phyloP scores from a whole-genome alignment of 1,139 yeast genomes.

The Yamadazyma jaroonii region DNA sequence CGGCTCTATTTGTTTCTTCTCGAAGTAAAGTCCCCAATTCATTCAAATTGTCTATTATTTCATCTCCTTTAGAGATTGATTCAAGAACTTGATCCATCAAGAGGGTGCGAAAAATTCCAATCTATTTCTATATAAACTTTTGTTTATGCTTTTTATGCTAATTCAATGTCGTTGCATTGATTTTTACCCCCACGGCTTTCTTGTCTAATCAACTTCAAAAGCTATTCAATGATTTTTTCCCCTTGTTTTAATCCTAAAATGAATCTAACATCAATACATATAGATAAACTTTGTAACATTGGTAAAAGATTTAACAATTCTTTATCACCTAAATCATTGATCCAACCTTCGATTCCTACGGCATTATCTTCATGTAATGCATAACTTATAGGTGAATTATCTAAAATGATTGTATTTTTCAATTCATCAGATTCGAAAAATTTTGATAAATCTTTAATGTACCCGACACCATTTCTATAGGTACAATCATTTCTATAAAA shows the following conservation, averaged over 20 bases:
- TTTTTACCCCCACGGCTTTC: too few relatives aligned
- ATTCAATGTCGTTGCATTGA: too few relatives aligned
- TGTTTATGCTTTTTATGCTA: not conserved
- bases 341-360: slow-evolving; percentile 95
- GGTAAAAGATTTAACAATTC: slow-evolving; percentile 82
- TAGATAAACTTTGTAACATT: slow-evolving; percentile 71
- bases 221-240: slow-evolving; percentile 58
- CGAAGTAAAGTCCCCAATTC: slow-evolving; percentile 29
- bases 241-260: slow-evolving; percentile 76
- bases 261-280: slow-evolving; percentile 83
- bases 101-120: slow-evolving; percentile 1
- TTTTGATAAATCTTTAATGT: slow-evolving; percentile 76
- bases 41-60: slow-evolving; percentile 6
- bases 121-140: slow-evolving; percentile 1
- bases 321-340: slow-evolving; percentile 86
- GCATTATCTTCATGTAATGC: slow-evolving; percentile 85
- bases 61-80: not conserved
- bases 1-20: slow-evolving; percentile 20
- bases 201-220: too few relatives aligned
- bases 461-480: slow-evolving; percentile 74
- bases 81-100: not conserved
- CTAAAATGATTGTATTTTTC: slow-evolving; percentile 74
- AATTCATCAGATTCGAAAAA: slow-evolving; percentile 53
- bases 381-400: slow-evolving; percentile 89
- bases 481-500: slow-evolving; percentile 82